phyloP scores from a whole-genome alignment of 371 early-diverging fungal genomes.

The Mucor sp. region DNA sequence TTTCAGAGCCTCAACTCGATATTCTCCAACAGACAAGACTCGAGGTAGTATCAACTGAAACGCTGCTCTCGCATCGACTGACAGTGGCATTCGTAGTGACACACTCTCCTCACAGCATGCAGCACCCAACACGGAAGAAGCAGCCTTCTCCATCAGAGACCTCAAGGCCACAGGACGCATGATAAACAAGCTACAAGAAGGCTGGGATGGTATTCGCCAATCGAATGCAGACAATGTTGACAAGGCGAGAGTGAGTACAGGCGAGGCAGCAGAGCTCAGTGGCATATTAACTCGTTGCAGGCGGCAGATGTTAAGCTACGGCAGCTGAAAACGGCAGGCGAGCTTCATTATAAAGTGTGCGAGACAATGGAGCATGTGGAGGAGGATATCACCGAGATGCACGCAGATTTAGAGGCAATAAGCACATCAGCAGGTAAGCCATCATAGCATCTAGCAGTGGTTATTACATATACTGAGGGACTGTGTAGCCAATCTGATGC shows the following conservation, averaged over 20 bases:
- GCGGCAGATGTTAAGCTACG: conserved; percentile 1
- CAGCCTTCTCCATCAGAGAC: conserved; percentile 2
- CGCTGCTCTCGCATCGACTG: neutral
- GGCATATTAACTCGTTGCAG: neutral
- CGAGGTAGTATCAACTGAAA: conserved; percentile 11
- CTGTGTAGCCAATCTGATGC: conserved; percentile 20
- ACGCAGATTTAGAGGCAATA: conserved; percentile 1
- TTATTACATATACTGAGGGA: neutral
- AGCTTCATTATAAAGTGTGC: conserved; percentile 16
- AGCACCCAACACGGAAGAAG: neutral
- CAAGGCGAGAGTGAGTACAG: conserved; percentile 24
- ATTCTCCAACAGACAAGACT: conserved; percentile 20
- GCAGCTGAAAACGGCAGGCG: conserved; percentile 19
- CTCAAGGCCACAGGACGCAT: conserved; percentile 30
- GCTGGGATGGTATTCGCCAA: conserved; percentile 27
- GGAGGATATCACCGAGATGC: conserved; percentile 5
- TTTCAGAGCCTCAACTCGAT: conserved; percentile 34
- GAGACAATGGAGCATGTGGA: conserved; percentile 5
- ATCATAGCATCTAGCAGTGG: neutral
- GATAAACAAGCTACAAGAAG: conserved; percentile 22
- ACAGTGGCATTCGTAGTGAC: neutral
- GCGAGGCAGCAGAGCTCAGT: neutral
- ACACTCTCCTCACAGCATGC: neutral
- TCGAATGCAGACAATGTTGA: conserved; percentile 24
- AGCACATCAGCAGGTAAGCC: conserved; percentile 18